Base-by-base conservation (phyloP, 257 asterid species). In the Coffea eugenioides region DNA sequence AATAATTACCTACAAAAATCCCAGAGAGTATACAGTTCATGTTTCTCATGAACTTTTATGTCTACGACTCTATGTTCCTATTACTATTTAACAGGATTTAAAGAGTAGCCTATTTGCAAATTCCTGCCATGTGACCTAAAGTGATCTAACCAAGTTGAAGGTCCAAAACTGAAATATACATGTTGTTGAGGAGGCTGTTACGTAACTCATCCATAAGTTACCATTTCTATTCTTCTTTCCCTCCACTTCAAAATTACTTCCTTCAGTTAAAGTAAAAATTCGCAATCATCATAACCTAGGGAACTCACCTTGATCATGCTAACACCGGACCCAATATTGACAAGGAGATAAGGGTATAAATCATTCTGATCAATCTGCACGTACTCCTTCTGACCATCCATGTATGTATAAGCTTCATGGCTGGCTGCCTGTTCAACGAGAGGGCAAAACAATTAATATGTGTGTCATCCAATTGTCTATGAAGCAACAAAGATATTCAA, bases 281-380 rank as follows among this genome's bases (percentile, higher is more conserved):
- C 62, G 31, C 20, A 31, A 13, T 71, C 57, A 13, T 10, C 45
- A 49, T 2, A 73, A 64, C 75, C 71, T 57, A 76, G 16, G 64
- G 51, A 67, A 52, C 77, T 70, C 84, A 94, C 99, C 98, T 96
- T 96, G 81, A 96, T 96, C 99, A 96, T 94, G 96, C 99, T 94
- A 77, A 94, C 97, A 46, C 99, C 99, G 34, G 99, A 96, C 25
- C 99, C 99, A 78, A 96, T 86, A 78, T 92, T 96, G 73, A 96
- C 98, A 51, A 96, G 98, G 79, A 96, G 98, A 82, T 96, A 96
- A n/a, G 99, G 99, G 83, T 91, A 96, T 73, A 96, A 83, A 83
- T 96, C 98, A 71, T 89, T 86, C 75, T 92, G 96, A 84, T 89
- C 91, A 77, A 96, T 92, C 87, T 92, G 95, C 48, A 93, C 90